These are phyloP conservation scores for Thoreauomyces humboldtii DNA, from an alignment of 192 early-diverging fungal genomes.

Conservation along the genomic window DNA sequence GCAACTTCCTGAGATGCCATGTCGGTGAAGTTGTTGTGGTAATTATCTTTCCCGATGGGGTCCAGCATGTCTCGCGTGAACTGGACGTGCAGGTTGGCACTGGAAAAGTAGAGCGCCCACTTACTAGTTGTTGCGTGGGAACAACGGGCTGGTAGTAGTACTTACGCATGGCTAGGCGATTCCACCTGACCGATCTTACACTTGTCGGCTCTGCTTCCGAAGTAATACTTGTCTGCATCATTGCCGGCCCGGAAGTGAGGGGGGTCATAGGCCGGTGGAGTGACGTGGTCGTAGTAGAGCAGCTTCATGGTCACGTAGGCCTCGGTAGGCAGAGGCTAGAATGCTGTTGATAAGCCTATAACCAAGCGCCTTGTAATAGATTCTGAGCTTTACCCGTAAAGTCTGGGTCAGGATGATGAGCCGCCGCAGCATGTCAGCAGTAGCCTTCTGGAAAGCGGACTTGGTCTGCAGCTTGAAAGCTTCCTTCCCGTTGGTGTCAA, in stretches of 20 bases:
- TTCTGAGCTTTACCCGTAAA: conserved; percentile 37
- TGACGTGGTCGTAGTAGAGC: conserved; percentile 54
- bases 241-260: conserved; percentile 41
- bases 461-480: conserved; percentile 16
- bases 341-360: not conserved
- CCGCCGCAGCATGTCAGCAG: conserved; percentile 38
- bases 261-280: conserved; percentile 55
- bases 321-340: conserved; percentile 39
- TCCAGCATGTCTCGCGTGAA: conserved; percentile 14
- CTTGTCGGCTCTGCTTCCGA: conserved; percentile 34
- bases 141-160: no score
- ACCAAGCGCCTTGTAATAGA: not conserved
- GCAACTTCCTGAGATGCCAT: no score
- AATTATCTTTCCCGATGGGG: conserved; percentile 9
- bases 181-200: conserved; percentile 40
- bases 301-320: conserved; percentile 49
- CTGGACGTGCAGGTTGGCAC: conserved; percentile 20
- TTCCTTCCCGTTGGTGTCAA: conserved; percentile 27
- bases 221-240: conserved; percentile 33
- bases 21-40: no score
- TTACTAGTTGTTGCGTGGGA: no score
- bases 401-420: conserved; percentile 53
- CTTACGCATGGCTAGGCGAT: conserved; percentile 45
- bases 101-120: no score
- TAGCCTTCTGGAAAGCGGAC: conserved; percentile 38